phyloP scores from a whole-genome alignment of 1,284 basidiomycete genomes.

The Rhodotorula mucilaginosa region DNA sequence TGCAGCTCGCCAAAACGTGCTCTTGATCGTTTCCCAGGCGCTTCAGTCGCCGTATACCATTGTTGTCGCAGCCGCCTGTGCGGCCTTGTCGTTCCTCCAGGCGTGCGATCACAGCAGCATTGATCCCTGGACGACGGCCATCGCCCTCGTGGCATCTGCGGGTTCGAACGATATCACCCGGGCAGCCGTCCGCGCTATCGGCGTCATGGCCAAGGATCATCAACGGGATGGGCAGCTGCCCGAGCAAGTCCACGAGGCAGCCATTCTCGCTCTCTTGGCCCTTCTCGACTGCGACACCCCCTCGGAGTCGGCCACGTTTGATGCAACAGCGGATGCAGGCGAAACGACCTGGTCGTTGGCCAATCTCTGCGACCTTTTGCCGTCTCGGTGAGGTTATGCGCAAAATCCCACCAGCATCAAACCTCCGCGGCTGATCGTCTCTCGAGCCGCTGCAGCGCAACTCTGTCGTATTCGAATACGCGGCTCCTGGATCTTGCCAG shows the following conservation, averaged over 20 bases:
- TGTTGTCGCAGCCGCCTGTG: conserved; percentile 4
- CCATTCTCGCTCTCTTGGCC: background rate
- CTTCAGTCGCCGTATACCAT: background rate
- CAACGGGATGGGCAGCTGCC: background rate
- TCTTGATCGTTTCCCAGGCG: background rate
- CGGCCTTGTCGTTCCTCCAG: background rate
- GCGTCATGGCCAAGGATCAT: conserved; percentile 14
- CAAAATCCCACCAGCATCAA: too few relatives aligned
- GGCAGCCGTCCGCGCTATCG: conserved; percentile 5
- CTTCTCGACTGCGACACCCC: background rate
- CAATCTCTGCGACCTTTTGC: conserved; percentile 25
- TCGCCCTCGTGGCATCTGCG: background rate
- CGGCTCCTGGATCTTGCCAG: background rate
- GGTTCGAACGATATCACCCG: background rate
- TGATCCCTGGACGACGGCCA: background rate
- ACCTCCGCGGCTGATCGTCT: too few relatives aligned
- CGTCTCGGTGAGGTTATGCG: background rate
- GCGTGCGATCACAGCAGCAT: background rate
- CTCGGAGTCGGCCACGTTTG: too few relatives aligned
- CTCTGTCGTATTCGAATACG: fast-evolving
- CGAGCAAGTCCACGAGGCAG: background rate
- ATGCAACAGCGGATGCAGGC: background rate
- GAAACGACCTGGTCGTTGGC: conserved; percentile 27
- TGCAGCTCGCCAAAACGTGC: background rate
- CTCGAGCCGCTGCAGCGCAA: too few relatives aligned